Conservation (phyloP, 2,329 filamentous ascomycete genomes). For the Ophiostoma piceae region DNA sequence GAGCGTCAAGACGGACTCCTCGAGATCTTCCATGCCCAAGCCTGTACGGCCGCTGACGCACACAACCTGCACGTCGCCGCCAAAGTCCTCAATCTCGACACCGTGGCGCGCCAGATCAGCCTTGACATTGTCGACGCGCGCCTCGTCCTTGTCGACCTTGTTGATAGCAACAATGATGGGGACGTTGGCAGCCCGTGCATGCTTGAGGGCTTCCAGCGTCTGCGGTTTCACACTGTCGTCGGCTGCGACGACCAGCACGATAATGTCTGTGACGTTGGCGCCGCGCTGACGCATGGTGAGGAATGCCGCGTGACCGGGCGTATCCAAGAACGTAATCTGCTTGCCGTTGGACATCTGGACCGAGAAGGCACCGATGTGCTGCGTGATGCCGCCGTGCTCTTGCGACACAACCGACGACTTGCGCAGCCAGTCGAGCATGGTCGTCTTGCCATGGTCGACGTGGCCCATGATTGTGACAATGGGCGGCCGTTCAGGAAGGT, state of each 20-base stretch:
- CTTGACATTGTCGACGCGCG: constrained; percentile 78
- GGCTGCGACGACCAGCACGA: constrained; percentile 89
- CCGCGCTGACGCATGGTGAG: constrained; percentile 92
- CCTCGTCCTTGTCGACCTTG: constrained; percentile 87
- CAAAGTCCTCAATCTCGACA: constrained; percentile 89
- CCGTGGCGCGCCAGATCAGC: constrained; percentile 76
- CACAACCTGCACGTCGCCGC: constrained; percentile 89
- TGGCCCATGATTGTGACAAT: constrained; percentile 99
- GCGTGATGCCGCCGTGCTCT: constrained; percentile 95
- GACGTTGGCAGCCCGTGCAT: constrained; percentile 78
- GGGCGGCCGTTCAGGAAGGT: constrained; percentile 71
- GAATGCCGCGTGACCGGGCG: constrained; percentile 93
- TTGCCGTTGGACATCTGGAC: constrained; percentile 82
- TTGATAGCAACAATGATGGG: constrained; percentile 98
- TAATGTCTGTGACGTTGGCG: constrained; percentile 93
- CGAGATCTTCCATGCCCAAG: constrained; percentile 81
- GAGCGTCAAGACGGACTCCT: constrained; percentile 81
- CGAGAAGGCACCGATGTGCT: constrained; percentile 96
- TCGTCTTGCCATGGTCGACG: constrained; percentile 97
- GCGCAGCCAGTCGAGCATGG: constrained; percentile 85
- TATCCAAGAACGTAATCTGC: constrained; percentile 93
- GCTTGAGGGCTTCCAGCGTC: constrained; percentile 91
- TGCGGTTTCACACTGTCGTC: constrained; percentile 98
- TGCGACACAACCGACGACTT: constrained; percentile 87
- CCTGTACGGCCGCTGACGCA: constrained; percentile 91